Evolutionary conservation across 768 basidiomycete species (phyloP).

Genomic region (Leccinum fibrillosum): DNA sequence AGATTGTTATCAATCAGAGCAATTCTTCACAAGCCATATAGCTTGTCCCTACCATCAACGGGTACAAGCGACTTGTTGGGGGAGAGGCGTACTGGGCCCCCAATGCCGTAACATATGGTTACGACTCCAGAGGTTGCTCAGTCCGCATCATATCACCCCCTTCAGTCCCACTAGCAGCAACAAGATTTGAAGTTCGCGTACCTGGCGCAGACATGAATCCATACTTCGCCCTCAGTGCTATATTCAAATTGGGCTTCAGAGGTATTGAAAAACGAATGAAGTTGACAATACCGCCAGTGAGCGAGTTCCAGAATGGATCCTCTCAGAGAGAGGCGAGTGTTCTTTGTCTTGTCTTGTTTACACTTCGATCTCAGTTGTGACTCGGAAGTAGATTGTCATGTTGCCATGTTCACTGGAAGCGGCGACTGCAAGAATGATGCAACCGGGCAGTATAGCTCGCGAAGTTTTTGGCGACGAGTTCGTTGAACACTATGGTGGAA

Average conservation of each 20-base stretch:
- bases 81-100: slow-evolving; percentile 96
- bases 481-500: slow-evolving; percentile 93
- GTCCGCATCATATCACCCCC: slow-evolving; percentile 93
- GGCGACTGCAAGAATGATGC: slow-evolving; percentile 82
- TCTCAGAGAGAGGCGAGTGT: slow-evolving; percentile 62
- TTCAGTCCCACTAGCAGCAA: slow-evolving; percentile 73
- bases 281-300: slow-evolving; percentile 70
- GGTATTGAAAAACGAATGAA: slow-evolving; percentile 78
- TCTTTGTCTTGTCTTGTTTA: slow-evolving; percentile 6
- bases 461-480: slow-evolving; percentile 87
- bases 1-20: neutral
- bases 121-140: slow-evolving; percentile 91
- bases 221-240: slow-evolving; percentile 82
- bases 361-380: neutral
- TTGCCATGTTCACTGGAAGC: slow-evolving; percentile 76
- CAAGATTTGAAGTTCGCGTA: slow-evolving; percentile 89
- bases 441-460: slow-evolving; percentile 72
- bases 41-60: slow-evolving; percentile 90
- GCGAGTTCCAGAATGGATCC: slow-evolving; percentile 24
- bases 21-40: slow-evolving; percentile 24
- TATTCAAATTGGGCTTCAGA: slow-evolving; percentile 82
- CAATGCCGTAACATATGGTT: slow-evolving; percentile 90
- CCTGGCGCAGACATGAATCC: slow-evolving; percentile 98
- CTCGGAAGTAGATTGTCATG: slow-evolving; percentile 55
- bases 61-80: slow-evolving; percentile 94